Conservation (phyloP, 1,139 yeast genomes). For the Suhomyces terraborum region DNA sequence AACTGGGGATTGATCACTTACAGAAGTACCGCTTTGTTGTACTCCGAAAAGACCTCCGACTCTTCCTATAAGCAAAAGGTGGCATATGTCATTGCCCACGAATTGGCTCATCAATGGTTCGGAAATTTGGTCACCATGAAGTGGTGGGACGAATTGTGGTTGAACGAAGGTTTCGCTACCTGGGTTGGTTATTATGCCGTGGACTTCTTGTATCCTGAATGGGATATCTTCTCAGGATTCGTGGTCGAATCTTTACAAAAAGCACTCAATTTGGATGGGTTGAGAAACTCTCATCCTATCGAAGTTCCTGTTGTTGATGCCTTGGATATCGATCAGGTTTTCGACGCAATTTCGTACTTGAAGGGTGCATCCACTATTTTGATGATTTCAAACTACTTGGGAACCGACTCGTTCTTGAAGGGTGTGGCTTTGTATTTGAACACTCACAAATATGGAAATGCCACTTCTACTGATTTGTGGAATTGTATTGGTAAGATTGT, state of each 20-base stretch:
- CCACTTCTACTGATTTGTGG: constrained; percentile 82
- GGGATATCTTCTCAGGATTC: constrained; percentile 81
- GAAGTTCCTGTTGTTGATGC: constrained; percentile 83
- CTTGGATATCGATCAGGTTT: constrained; percentile 80
- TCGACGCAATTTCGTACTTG: constrained; percentile 81
- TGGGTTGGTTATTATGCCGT: constrained; percentile 86
- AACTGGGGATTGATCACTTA: constrained; percentile 88
- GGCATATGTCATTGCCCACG: constrained; percentile 87
- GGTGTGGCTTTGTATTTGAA: constrained; percentile 75
- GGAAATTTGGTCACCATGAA: constrained; percentile 92
- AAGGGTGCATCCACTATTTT: constrained; percentile 78
- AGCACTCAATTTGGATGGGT: constrained; percentile 70
- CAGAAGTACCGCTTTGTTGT: constrained; percentile 73
- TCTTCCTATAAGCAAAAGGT: constrained; percentile 73
- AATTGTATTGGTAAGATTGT: constrained; percentile 68
- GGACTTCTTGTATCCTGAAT: constrained; percentile 76
- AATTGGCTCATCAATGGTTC: constrained; percentile 92
- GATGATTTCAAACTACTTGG: constrained; percentile 71
- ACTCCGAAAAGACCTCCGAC: constrained; percentile 65
- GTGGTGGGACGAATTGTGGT: constrained; percentile 94
- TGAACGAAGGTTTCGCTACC: constrained; percentile 87
- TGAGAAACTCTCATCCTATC: constrained; percentile 80
- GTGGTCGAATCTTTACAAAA: constrained; percentile 68
- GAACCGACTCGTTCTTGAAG: constrained; percentile 62
- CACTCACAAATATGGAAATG: constrained; percentile 72